phyloP scores from a whole-genome alignment of 2,329 filamentous ascomycete species.

The Penicillium carneum region DNA sequence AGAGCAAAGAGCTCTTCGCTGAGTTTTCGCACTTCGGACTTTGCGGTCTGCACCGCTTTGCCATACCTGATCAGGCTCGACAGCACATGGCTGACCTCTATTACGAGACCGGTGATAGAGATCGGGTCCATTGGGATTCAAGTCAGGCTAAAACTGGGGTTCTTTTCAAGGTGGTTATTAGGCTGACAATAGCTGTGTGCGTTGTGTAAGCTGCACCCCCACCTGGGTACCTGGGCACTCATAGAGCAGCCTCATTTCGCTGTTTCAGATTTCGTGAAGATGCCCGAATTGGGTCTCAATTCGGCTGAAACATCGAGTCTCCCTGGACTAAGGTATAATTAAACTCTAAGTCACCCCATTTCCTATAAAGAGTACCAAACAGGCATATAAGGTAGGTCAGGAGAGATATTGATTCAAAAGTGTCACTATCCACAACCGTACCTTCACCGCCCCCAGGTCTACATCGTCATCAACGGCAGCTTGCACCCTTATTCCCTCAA shows the following conservation, averaged over 20 bases:
- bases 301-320: neutral
- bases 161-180: neutral
- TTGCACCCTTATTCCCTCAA: slow-evolving; percentile 12
- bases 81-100: slow-evolving; percentile 28
- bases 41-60: slow-evolving; percentile 27
- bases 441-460: slow-evolving; percentile 10
- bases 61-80: slow-evolving; percentile 28
- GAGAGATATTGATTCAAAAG: neutral
- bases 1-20: slow-evolving; percentile 33
- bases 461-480: slow-evolving; percentile 20
- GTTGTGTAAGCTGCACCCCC: slow-evolving; percentile 11
- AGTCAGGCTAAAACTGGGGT: neutral
- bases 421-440: slow-evolving; percentile 1
- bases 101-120: slow-evolving; percentile 28
- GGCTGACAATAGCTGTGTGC: neutral
- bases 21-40: slow-evolving; percentile 28
- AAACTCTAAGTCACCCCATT: neutral
- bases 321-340: neutral
- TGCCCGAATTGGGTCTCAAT: neutral
- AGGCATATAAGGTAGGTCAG: neutral
- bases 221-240: slow-evolving; percentile 1
- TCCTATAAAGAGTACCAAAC: neutral
- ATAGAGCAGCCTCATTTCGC: slow-evolving; percentile 1
- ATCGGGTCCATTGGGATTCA: slow-evolving; percentile 27
- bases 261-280: neutral